phyloP scores from a whole-genome alignment of 2,329 filamentous ascomycete genomes.

The Aspergillus oerlinghausenensis region DNA sequence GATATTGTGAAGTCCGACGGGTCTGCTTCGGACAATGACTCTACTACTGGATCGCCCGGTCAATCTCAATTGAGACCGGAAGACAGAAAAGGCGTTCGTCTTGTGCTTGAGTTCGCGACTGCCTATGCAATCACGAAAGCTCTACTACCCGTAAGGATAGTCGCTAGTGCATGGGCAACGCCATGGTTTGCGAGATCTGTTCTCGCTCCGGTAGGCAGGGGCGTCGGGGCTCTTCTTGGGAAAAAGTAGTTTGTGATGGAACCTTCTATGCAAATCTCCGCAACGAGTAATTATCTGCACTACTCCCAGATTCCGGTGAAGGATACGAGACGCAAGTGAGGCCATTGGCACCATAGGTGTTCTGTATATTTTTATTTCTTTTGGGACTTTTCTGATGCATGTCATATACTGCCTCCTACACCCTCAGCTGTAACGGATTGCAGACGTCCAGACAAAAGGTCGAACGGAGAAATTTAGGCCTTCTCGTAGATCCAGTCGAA shows the following conservation, averaged over 20 bases:
- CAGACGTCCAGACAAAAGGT: conserved; percentile 13
- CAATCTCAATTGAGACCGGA: conserved; percentile 21
- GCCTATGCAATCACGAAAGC: conserved; percentile 90
- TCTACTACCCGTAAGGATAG: conserved; percentile 70
- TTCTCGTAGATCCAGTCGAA: conserved; percentile 98
- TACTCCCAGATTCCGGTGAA: background rate
- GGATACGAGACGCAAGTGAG: background rate
- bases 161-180: conserved; percentile 78
- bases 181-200: conserved; percentile 81
- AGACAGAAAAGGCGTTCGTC: conserved; percentile 44
- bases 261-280: background rate
- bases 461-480: conserved; percentile 40
- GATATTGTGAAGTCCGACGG: conserved; percentile 40
- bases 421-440: conserved; percentile 9
- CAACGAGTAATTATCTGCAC: background rate
- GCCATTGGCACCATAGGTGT: background rate
- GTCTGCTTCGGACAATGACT: conserved; percentile 17
- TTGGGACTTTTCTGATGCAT: conserved; percentile 1
- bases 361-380: background rate
- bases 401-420: conserved; percentile 5
- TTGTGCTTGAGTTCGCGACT: conserved; percentile 69
- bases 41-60: conserved; percentile 17
- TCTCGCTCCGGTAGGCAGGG: conserved; percentile 45
- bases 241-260: conserved; percentile 17
- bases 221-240: conserved; percentile 37